Conservation (phyloP, 1,139 yeast species). For the Blastobotrys raffinosifermentans region DNA sequence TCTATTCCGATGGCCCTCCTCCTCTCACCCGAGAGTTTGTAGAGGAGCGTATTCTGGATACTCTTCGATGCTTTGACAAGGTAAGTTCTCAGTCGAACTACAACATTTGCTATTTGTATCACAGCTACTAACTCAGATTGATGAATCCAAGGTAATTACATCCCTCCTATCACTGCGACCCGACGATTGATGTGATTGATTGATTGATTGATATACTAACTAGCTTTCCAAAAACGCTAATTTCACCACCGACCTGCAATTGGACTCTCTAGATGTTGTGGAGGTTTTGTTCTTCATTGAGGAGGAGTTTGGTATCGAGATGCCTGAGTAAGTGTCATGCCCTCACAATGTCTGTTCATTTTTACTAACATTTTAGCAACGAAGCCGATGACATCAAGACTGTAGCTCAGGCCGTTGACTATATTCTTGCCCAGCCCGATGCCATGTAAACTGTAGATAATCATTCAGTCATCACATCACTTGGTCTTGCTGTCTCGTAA, state of each 20-base stretch:
- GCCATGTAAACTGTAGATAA: conserved; percentile 35
- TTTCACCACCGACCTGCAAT: conserved; percentile 69
- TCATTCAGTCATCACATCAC: too few relatives aligned
- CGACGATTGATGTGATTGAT: too few relatives aligned
- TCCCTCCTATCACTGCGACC: too few relatives aligned
- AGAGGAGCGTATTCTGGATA: conserved; percentile 66
- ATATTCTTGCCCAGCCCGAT: conserved; percentile 68
- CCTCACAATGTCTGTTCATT: neutral
- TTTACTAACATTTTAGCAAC: conserved; percentile 31
- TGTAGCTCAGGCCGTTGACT: conserved; percentile 79
- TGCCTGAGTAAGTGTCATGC: conserved; percentile 56
- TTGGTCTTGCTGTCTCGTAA: too few relatives aligned
- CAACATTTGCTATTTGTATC: neutral
- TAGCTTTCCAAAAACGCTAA: conserved; percentile 47
- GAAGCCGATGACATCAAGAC: conserved; percentile 84
- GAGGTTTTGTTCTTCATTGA: conserved; percentile 89
- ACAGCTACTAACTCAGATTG: neutral
- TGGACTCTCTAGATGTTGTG: conserved; percentile 83
- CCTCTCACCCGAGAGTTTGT: conserved; percentile 41
- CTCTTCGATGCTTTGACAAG: conserved; percentile 75
- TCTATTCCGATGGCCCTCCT: conserved; percentile 33
- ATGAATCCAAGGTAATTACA: conserved; percentile 1
- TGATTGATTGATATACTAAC: conserved; percentile 49
- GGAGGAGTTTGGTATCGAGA: conserved; percentile 58
- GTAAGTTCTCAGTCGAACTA: conserved; percentile 32